These are phyloP conservation scores for Gossypium gossypioides DNA, from an alignment of 441 rosid species.

Conservation along the genomic window DNA sequence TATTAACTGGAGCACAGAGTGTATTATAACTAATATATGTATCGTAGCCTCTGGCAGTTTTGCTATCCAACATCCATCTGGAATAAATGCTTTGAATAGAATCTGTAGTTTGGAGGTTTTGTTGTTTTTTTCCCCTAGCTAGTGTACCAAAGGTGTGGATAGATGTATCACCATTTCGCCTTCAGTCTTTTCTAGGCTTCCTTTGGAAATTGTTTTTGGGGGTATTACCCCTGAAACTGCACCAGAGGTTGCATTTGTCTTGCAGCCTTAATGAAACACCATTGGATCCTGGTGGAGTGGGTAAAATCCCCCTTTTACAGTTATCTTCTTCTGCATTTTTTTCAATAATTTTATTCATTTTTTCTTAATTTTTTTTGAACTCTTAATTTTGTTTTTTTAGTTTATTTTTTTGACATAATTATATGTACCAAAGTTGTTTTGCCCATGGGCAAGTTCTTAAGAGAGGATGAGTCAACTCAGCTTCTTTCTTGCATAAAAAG, in stretches of 20 bases:
- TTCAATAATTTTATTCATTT: background rate
- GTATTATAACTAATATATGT: background rate
- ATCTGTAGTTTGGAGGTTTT: background rate
- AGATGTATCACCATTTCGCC: background rate
- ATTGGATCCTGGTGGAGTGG: too few relatives aligned
- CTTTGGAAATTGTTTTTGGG: background rate
- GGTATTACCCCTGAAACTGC: background rate
- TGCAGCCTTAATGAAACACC: background rate
- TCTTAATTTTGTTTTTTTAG: too few relatives aligned
- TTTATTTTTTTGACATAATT: background rate
- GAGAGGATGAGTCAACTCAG: background rate
- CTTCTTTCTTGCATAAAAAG: background rate
- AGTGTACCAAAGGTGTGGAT: constrained; percentile 1
- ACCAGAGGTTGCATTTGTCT: background rate
- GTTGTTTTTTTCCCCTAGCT: background rate
- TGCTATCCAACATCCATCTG: background rate
- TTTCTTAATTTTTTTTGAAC: background rate
- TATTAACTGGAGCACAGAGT: background rate
- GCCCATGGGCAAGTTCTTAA: background rate
- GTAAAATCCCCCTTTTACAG: too few relatives aligned
- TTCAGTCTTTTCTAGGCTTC: background rate
- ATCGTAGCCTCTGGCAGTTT: background rate
- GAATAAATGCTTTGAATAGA: background rate
- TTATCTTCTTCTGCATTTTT: too few relatives aligned
- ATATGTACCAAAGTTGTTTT: background rate